phyloP scores from a whole-genome alignment of 2,329 filamentous ascomycete genomes.

The Exutisphaerella laricina region DNA sequence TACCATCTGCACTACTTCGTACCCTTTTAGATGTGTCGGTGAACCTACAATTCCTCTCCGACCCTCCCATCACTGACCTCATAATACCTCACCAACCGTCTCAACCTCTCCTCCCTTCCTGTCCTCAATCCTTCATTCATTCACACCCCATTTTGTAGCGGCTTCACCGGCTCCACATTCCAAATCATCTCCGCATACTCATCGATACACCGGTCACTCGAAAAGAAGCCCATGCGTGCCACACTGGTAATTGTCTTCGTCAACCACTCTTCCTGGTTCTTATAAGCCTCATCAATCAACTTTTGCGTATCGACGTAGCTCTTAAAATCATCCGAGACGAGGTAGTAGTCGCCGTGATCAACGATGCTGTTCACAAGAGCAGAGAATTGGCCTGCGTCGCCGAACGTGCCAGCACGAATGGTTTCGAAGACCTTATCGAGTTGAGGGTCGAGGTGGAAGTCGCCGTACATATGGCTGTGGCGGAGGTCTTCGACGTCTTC shows the following conservation, averaged over 20 bases:
- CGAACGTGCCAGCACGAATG: conserved; percentile 77
- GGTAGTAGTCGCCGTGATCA: conserved; percentile 94
- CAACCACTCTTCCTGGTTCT: conserved; percentile 87
- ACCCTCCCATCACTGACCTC: conserved; percentile 1
- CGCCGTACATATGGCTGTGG: conserved; percentile 78
- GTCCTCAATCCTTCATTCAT: background rate
- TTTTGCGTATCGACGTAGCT: conserved; percentile 88
- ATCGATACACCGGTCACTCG: conserved; percentile 87
- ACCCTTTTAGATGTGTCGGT: background rate
- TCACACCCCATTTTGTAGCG: conserved; percentile 11
- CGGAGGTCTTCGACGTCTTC: conserved; percentile 97
- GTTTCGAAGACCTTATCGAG: conserved; percentile 76
- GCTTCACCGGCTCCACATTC: conserved; percentile 77
- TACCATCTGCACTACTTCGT: background rate
- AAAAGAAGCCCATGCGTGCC: conserved; percentile 92
- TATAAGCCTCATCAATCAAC: conserved; percentile 86
- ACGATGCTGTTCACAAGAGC: conserved; percentile 78
- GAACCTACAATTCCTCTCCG: background rate
- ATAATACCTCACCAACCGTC: background rate
- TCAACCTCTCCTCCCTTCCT: conserved; percentile 1
- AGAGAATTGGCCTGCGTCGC: conserved; percentile 70
- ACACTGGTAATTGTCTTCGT: conserved; percentile 86
- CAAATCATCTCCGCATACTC: conserved; percentile 97
- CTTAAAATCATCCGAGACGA: conserved; percentile 95
- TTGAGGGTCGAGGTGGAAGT: conserved; percentile 69